Conservation (phyloP, 768 basidiomycete genomes). For the Leccinum variicolor region DNA sequence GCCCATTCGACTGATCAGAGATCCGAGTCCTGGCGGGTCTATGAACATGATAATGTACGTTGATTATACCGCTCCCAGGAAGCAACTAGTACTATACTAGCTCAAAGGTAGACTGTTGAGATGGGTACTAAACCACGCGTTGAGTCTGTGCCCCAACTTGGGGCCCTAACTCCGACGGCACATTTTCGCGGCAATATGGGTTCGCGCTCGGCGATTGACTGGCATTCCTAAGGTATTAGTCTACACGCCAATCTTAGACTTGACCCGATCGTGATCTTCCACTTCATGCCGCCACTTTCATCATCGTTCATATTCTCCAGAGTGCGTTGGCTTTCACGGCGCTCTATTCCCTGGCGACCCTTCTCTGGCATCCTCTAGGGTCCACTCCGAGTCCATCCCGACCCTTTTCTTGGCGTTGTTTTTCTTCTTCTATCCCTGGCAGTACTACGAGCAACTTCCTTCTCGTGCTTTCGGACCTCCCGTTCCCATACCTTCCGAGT, state of each 20-base stretch:
- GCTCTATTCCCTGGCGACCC: constrained; percentile 7
- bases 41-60: no score
- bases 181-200: no score
- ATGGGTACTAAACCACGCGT: no score
- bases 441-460: background rate
- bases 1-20: background rate
- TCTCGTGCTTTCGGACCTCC: constrained; percentile 3
- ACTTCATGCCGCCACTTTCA: constrained; percentile 16
- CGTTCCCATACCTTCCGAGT: background rate
- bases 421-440: background rate
- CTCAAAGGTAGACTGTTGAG: no score
- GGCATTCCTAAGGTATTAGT: no score
- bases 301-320: constrained; percentile 2
- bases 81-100: no score
- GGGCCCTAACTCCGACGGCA: no score
- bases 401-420: constrained; percentile 2
- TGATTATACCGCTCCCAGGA: no score
- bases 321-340: constrained; percentile 4
- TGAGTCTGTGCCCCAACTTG: no score
- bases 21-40: background rate
- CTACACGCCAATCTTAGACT: no score
- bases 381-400: constrained; percentile 5
- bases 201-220: no score
- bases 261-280: background rate
- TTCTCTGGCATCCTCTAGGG: background rate